Evolutionary conservation across 2,329 filamentous ascomycete species (phyloP).

Genomic region (Exophiala mesophila): DNA sequence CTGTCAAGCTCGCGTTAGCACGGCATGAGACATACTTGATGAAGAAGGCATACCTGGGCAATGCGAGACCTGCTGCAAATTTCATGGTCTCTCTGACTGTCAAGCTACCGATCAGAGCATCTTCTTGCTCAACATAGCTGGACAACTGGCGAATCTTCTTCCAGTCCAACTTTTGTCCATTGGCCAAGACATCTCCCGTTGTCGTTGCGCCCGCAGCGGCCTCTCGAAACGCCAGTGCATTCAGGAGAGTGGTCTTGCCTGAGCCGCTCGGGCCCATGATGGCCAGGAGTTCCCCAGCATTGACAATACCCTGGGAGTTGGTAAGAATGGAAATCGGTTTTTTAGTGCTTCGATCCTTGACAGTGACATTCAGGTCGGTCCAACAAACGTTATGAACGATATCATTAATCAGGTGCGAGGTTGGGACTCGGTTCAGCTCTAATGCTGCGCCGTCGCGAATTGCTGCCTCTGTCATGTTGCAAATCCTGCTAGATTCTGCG

Average conservation of each 20-base stretch:
- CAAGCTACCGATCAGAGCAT: constrained; percentile 73
- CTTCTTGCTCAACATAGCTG: constrained; percentile 82
- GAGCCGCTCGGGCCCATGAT: constrained; percentile 70
- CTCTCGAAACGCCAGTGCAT: constrained; percentile 68
- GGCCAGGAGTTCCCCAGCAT: constrained; percentile 63
- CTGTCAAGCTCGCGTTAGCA: no score
- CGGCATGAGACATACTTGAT: no score
- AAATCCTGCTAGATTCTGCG: no score
- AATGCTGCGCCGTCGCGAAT: no score
- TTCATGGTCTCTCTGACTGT: constrained; percentile 74
- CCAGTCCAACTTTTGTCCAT: constrained; percentile 53
- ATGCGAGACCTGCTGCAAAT: constrained; percentile 68
- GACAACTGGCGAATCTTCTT: constrained; percentile 60
- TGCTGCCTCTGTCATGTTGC: no score
- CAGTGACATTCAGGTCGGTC: constrained; percentile 62
- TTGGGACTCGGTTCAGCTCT: no score
- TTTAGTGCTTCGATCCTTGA: constrained; percentile 68
- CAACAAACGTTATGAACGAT: constrained; percentile 64
- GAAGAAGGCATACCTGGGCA: constrained; percentile 49
- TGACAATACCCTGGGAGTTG: constrained; percentile 58
- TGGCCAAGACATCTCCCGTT: constrained; percentile 56
- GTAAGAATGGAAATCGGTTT: constrained; percentile 59
- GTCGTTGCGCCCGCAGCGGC: constrained; percentile 50
- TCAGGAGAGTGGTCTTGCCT: constrained; percentile 80
- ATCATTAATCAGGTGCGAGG: constrained; percentile 61